Evolutionary conservation across 345 rosid species (phyloP).

Genomic region (Iberis pinnata): DNA sequence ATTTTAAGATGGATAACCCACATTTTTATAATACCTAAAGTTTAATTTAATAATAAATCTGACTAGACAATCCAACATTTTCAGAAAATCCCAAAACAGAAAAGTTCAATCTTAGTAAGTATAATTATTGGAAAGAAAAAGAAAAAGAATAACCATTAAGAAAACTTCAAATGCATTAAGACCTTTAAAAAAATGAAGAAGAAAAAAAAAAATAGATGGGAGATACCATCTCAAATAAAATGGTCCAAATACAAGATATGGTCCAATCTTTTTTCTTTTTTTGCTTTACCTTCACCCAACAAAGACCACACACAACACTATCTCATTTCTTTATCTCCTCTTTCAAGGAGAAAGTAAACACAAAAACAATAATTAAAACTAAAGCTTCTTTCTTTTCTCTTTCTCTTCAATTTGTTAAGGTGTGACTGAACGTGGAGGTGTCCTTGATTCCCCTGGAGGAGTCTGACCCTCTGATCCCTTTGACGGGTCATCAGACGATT

Average conservation of each 20-base stretch:
- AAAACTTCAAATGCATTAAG: too few relatives aligned
- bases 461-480: slow-evolving; percentile 89
- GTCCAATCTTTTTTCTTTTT: slow-evolving; percentile 24
- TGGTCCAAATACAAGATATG: slow-evolving; percentile 26
- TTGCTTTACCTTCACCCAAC: slow-evolving; percentile 28
- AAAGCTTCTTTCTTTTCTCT: slow-evolving; percentile 16
- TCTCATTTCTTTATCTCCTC: slow-evolving; percentile 29
- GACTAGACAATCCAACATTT: too few relatives aligned
- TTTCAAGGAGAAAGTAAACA: slow-evolving; percentile 21
- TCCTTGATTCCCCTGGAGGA: slow-evolving; percentile 65
- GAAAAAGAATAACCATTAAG: too few relatives aligned
- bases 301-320: slow-evolving; percentile 22
- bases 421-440: slow-evolving; percentile 52
- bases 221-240: slow-evolving; percentile 19
- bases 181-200: too few relatives aligned
- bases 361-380: neutral
- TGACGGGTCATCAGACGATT: slow-evolving; percentile 93
- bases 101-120: too few relatives aligned
- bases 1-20: too few relatives aligned
- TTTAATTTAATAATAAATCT: too few relatives aligned
- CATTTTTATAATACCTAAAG: too few relatives aligned
- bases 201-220: slow-evolving; percentile 18
- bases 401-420: slow-evolving; percentile 28
- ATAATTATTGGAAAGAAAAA: too few relatives aligned
- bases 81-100: too few relatives aligned